Evolutionary conservation across 345 rosid genomes (phyloP).

Genomic region (Sapria himalayana): DNA sequence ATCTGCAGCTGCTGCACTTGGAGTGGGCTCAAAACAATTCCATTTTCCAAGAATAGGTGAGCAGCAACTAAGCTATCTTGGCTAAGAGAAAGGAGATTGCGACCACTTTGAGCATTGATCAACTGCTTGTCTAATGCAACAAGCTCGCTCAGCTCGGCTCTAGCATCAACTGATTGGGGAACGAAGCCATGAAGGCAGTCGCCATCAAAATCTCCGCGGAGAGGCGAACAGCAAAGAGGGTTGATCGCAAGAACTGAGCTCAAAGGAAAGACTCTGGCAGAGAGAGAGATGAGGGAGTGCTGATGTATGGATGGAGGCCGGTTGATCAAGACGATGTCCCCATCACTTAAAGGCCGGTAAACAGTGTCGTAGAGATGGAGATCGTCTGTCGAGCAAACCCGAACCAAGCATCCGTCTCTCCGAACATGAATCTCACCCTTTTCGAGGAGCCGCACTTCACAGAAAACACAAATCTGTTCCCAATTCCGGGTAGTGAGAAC

Average conservation of each 20-base stretch:
- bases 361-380: conserved; percentile 43
- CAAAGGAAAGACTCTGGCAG: conserved; percentile 50
- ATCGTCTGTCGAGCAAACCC: conserved; percentile 22
- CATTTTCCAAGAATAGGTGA: conserved; percentile 43
- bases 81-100: conserved; percentile 47
- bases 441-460: conserved; percentile 31
- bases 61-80: conserved; percentile 77
- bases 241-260: conserved; percentile 60
- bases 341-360: conserved; percentile 43
- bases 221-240: conserved; percentile 71
- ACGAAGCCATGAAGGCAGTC: conserved; percentile 91
- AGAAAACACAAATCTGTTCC: conserved; percentile 27
- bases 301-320: conserved; percentile 93
- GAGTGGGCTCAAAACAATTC: conserved; percentile 17
- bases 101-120: conserved; percentile 52
- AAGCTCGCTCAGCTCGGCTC: conserved; percentile 66
- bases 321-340: conserved; percentile 59
- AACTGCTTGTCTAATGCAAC: conserved; percentile 65
- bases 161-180: conserved; percentile 60
- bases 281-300: conserved; percentile 65
- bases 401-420: conserved; percentile 35
- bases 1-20: conserved; percentile 73
- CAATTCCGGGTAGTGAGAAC: conserved; percentile 46
- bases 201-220: conserved; percentile 92
- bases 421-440: conserved; percentile 38